Conservation (phyloP, 495 filamentous ascomycete species). For the Glonium stellatum region DNA sequence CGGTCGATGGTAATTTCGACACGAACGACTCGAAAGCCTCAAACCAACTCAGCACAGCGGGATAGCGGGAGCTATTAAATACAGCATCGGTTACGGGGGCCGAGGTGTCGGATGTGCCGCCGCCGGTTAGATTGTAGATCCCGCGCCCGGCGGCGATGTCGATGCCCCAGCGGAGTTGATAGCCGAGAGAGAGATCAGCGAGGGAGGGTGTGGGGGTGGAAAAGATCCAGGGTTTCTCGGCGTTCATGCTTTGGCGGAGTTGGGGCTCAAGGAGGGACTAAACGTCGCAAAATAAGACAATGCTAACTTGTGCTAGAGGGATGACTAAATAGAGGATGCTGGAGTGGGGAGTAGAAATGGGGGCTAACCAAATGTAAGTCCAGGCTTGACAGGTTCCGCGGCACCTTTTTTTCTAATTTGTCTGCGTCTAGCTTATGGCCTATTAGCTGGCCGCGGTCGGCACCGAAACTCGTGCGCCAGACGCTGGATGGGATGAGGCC, state of each 20-base stretch:
- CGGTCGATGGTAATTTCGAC: slow-evolving; percentile 17
- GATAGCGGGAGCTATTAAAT: slow-evolving; percentile 32
- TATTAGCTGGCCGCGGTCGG: slow-evolving; percentile 29
- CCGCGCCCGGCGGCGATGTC: slow-evolving; percentile 30
- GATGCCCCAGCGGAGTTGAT: slow-evolving; percentile 31
- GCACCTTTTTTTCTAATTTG: slow-evolving; percentile 31
- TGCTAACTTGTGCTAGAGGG: too few species aligned
- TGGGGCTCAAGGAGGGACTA: slow-evolving; percentile 29
- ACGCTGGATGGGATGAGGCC: slow-evolving; percentile 33
- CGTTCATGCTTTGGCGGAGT: slow-evolving; percentile 9
- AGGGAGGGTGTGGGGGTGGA: slow-evolving; percentile 25
- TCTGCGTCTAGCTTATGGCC: slow-evolving; percentile 31
- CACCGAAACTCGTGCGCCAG: slow-evolving; percentile 30
- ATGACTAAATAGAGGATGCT: background rate
- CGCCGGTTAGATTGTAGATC: slow-evolving; percentile 29
- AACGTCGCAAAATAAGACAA: background rate
- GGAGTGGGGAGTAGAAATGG: background rate
- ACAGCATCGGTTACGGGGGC: slow-evolving; percentile 18
- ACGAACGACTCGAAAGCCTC: slow-evolving; percentile 21
- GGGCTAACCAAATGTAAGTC: slow-evolving; percentile 28
- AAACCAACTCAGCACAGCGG: slow-evolving; percentile 29
- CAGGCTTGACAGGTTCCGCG: slow-evolving; percentile 28
- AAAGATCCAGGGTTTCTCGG: slow-evolving; percentile 15
- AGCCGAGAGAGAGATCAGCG: slow-evolving; percentile 31
- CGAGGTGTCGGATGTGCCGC: slow-evolving; percentile 25